Conservation (phyloP, 768 basidiomycete species). For the Macrocybe gigantea region DNA sequence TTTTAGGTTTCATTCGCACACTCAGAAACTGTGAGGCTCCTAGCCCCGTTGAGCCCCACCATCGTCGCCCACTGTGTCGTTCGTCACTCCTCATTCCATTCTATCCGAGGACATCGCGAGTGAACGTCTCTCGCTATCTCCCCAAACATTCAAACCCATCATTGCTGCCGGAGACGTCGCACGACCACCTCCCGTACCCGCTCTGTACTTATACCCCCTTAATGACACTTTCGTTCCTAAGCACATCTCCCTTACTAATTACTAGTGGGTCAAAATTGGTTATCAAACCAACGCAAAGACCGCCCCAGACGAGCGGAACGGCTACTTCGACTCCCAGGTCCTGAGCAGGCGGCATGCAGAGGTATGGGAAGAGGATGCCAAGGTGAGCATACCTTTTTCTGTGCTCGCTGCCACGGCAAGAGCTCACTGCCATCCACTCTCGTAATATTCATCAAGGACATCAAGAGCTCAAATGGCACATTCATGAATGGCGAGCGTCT, state of each 20-base stretch:
- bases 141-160: too few species aligned
- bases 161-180: too few species aligned
- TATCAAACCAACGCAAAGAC: slow-evolving; percentile 96
- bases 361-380: slow-evolving; percentile 79
- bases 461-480: slow-evolving; percentile 96
- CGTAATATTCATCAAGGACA: slow-evolving; percentile 89
- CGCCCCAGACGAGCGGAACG: slow-evolving; percentile 86
- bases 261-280: slow-evolving; percentile 83
- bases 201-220: slow-evolving; percentile 78
- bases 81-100: too few species aligned
- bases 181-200: slow-evolving; percentile 15
- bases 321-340: slow-evolving; percentile 95
- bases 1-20: too few species aligned
- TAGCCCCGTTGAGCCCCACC: too few species aligned
- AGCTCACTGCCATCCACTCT: slow-evolving; percentile 9
- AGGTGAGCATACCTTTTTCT: too few species aligned
- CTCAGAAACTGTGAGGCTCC: too few species aligned
- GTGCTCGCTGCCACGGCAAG: neutral
- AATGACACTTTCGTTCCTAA: slow-evolving; percentile 95
- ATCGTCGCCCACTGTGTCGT: too few species aligned
- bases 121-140: too few species aligned
- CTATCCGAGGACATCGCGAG: too few species aligned
- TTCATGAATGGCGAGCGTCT: slow-evolving; percentile 96
- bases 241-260: slow-evolving; percentile 74
- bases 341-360: slow-evolving; percentile 94